Percentiles rank a stretch among this genome's conserved stretches.
phyloP scores from a whole-genome alignment of 2,329 filamentous ascomycete species.

The Fusarium udum region DNA sequence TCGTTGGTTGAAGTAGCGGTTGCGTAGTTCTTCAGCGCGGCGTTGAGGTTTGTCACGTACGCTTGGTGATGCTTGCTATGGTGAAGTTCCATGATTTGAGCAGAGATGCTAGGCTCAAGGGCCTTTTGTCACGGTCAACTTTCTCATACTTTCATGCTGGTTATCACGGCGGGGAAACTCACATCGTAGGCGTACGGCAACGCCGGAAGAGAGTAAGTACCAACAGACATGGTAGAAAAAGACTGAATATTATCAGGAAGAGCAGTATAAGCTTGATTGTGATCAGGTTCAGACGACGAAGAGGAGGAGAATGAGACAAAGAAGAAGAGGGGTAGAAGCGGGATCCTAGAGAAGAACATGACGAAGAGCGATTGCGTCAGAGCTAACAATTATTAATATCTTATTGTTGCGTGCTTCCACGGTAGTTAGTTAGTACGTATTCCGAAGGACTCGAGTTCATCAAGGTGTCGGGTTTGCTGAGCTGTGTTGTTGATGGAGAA shows the following conservation, averaged over 20 bases:
- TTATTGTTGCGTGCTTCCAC: neutral
- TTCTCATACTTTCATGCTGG: too few species aligned
- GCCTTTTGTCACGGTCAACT: slow-evolving; percentile 57
- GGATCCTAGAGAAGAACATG: slow-evolving; percentile 18
- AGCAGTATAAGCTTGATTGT: neutral
- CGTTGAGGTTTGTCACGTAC: slow-evolving; percentile 81
- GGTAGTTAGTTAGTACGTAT: neutral
- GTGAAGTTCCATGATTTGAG: slow-evolving; percentile 83
- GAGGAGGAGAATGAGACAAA: neutral
- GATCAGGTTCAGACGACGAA: neutral
- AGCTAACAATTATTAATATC: slow-evolving; percentile 11
- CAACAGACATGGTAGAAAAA: slow-evolving; percentile 48
- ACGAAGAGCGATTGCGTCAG: slow-evolving; percentile 31
- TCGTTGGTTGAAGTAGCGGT: slow-evolving; percentile 65
- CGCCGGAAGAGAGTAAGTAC: slow-evolving; percentile 67
- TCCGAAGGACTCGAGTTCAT: slow-evolving; percentile 14
- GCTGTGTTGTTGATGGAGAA: slow-evolving; percentile 7
- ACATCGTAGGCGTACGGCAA: slow-evolving; percentile 78
- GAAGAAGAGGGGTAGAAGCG: slow-evolving; percentile 35
- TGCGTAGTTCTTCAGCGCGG: slow-evolving; percentile 68
- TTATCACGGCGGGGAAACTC: slow-evolving; percentile 44
- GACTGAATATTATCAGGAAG: neutral
- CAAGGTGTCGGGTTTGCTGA: slow-evolving; percentile 16
- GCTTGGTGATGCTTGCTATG: slow-evolving; percentile 82
- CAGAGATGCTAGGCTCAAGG: slow-evolving; percentile 77